Evolutionary conservation across 2,329 filamentous ascomycete species (phyloP).

Genomic region (Aureobasidium pullulans): DNA sequence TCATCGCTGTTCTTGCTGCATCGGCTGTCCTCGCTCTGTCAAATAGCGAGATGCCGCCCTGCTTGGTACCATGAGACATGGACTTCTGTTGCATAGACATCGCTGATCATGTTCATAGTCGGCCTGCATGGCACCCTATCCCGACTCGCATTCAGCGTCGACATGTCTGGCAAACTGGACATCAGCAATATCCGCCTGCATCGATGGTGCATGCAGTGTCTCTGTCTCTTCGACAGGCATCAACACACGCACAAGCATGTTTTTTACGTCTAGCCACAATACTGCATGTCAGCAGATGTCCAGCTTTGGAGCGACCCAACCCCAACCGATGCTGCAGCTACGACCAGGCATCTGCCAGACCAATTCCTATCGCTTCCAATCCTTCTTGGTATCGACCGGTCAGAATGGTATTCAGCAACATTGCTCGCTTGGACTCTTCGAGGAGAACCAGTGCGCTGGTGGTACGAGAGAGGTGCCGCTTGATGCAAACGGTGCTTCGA

Average conservation of each 20-base stretch:
- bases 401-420: background rate
- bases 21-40: background rate
- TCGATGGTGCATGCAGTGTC: constrained; percentile 4
- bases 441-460: background rate
- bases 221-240: background rate
- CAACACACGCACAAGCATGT: constrained; percentile 4
- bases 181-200: background rate
- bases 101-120: background rate
- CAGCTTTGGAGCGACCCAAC: background rate
- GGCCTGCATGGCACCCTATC: constrained; percentile 2
- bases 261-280: background rate
- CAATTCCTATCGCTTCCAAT: background rate
- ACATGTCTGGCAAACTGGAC: constrained; percentile 3
- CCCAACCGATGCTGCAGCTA: background rate
- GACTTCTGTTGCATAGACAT: too few relatives aligned
- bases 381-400: background rate
- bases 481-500: background rate
- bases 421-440: constrained; percentile 1
- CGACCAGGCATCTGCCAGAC: background rate
- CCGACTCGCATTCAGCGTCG: background rate
- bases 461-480: background rate
- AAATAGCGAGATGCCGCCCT: background rate
- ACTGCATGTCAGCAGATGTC: background rate
- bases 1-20: background rate
- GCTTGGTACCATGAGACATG: background rate